phyloP scores from a whole-genome alignment of 2,329 filamentous ascomycete species.

The Ceratocystis alfenasii region DNA sequence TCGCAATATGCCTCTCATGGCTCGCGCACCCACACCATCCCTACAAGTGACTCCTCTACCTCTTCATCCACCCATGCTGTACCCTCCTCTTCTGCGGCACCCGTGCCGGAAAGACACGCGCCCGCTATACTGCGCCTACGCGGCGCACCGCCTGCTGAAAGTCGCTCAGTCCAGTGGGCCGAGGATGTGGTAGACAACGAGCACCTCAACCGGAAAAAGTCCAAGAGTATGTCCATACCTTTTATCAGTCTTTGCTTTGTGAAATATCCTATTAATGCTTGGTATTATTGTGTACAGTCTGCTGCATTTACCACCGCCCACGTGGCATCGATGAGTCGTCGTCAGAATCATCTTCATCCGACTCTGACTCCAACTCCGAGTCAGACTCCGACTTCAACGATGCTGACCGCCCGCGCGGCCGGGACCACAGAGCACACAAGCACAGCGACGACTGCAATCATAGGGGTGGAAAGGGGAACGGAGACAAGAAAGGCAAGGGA shows the following conservation, averaged over 20 bases:
- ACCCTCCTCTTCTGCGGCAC: not conserved
- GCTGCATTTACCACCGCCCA: slow-evolving; percentile 93
- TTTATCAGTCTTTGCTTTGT: not conserved
- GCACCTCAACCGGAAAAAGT: slow-evolving; percentile 82
- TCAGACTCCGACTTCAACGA: slow-evolving; percentile 26
- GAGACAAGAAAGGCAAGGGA: slow-evolving; percentile 31
- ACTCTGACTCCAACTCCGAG: slow-evolving; percentile 35
- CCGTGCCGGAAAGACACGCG: not conserved
- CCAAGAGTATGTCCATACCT: slow-evolving; percentile 55
- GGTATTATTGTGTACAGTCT: slow-evolving; percentile 47
- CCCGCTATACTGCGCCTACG: slow-evolving; percentile 39
- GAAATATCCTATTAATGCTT: not conserved
- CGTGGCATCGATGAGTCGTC: slow-evolving; percentile 69
- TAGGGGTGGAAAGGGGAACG: slow-evolving; percentile 31
- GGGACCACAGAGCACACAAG: slow-evolving; percentile 22
- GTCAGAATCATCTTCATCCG: slow-evolving; percentile 41
- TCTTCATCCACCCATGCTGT: not conserved
- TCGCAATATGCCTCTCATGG: not conserved
- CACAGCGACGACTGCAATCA: slow-evolving; percentile 22
- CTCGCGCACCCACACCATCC: slow-evolving; percentile 14
- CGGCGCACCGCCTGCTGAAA: slow-evolving; percentile 36
- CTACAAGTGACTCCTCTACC: not conserved
- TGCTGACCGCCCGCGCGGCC: slow-evolving; percentile 26
- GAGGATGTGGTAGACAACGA: slow-evolving; percentile 93
- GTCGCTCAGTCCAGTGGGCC: slow-evolving; percentile 74